Conservation (phyloP, 805 yeast genomes). For the Yarrowia divulgata region DNA sequence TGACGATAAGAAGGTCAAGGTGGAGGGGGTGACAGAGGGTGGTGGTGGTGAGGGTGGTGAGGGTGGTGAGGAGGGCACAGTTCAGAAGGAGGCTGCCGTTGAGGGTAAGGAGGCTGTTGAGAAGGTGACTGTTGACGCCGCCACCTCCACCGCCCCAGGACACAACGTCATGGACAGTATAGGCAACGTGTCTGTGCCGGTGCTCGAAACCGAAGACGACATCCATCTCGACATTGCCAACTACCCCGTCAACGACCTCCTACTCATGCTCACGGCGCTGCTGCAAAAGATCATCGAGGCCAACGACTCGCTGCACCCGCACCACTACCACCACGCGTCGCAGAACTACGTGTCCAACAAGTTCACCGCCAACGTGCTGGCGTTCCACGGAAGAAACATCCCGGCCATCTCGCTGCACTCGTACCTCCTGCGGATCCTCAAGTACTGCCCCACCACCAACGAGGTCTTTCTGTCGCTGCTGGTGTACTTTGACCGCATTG, state of each 20-base stretch:
- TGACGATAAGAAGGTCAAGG: conserved; percentile 31
- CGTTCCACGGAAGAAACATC: conserved; percentile 94
- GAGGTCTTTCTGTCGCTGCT: conserved; percentile 90
- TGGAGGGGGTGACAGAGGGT: not conserved
- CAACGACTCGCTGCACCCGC: conserved; percentile 82
- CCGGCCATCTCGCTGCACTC: conserved; percentile 95
- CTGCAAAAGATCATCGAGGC: conserved; percentile 88
- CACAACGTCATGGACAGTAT: conserved; percentile 20
- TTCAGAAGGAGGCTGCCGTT: too few species aligned
- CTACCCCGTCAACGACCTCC: conserved; percentile 79
- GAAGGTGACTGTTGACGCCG: too few species aligned
- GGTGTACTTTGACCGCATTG: conserved; percentile 93
- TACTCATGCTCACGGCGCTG: conserved; percentile 84
- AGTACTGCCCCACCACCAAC: conserved; percentile 98
- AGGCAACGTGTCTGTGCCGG: conserved; percentile 18
- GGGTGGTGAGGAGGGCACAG: not conserved
- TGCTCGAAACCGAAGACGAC: conserved; percentile 12
- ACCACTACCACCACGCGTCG: conserved; percentile 57
- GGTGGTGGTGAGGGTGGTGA: not conserved
- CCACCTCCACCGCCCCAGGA: not conserved
- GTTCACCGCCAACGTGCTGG: conserved; percentile 60
- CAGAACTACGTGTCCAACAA: conserved; percentile 46
- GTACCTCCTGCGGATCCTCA: conserved; percentile 85
- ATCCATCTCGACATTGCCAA: conserved; percentile 71
- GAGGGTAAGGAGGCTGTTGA: too few species aligned